Evolutionary conservation across 768 basidiomycete species (phyloP).

Genomic region (Chalciporus sphaerocephalus): DNA sequence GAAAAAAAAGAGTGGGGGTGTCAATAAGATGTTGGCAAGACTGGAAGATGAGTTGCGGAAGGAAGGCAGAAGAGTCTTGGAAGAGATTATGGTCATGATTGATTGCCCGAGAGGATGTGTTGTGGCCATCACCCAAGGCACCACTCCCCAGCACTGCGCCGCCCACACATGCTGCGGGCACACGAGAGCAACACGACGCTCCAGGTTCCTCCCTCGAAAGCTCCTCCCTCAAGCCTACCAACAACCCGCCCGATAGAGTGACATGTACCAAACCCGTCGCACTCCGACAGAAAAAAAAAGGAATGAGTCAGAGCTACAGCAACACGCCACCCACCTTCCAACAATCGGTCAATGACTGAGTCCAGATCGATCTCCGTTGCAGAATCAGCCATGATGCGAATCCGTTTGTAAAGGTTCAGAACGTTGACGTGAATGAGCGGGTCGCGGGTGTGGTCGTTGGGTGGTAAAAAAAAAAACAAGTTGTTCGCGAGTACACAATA

Average conservation of each 20-base stretch:
- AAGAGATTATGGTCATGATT: too few relatives aligned
- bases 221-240: neutral
- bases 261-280: neutral
- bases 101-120: neutral
- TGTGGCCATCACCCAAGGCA: conserved; percentile 9
- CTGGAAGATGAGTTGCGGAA: conserved; percentile 14
- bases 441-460: conserved; percentile 10
- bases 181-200: conserved; percentile 3
- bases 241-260: neutral
- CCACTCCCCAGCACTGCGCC: conserved; percentile 12
- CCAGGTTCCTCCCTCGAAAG: conserved; percentile 5
- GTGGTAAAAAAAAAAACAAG: conserved; percentile 28
- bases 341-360: conserved; percentile 96
- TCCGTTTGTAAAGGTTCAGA: conserved; percentile 12
- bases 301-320: conserved; percentile 17
- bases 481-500: conserved; percentile 14
- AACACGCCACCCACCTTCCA: conserved; percentile 77
- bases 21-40: neutral
- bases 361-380: conserved; percentile 96
- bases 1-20: conserved; percentile 20
- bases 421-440: conserved; percentile 16
- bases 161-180: conserved; percentile 9
- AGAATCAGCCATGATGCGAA: conserved; percentile 63
- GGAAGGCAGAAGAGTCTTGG: neutral
- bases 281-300: conserved; percentile 11